phyloP scores from a whole-genome alignment of 192 early-diverging fungal genomes.

The Coemansia nantahalensis region DNA sequence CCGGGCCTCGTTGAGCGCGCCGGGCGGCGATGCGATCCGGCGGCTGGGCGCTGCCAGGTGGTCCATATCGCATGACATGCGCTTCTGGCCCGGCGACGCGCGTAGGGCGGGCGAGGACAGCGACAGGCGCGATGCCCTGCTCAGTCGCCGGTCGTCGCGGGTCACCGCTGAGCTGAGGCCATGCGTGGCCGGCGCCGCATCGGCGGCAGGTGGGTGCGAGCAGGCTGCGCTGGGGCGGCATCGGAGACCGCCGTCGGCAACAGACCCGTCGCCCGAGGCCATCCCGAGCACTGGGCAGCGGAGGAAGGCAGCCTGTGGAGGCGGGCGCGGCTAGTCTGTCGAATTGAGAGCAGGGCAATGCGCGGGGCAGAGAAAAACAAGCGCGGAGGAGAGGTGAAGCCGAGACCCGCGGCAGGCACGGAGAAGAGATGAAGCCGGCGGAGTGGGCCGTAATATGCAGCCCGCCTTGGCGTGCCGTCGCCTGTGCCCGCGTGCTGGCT shows the following conservation, averaged over 20 bases:
- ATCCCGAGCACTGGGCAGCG: too few relatives aligned
- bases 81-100: constrained; percentile 8
- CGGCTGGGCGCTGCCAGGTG: background rate
- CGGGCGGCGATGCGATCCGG: background rate
- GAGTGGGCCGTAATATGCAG: too few relatives aligned
- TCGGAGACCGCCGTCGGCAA: background rate
- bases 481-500: too few relatives aligned
- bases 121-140: constrained; percentile 10
- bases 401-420: too few relatives aligned
- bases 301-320: too few relatives aligned
- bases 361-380: too few relatives aligned
- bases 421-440: too few relatives aligned
- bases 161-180: background rate
- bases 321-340: too few relatives aligned
- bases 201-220: background rate
- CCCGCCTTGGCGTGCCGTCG: too few relatives aligned
- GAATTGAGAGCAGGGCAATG: too few relatives aligned
- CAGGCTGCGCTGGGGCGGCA: background rate
- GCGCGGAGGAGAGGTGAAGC: too few relatives aligned
- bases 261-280: too few relatives aligned
- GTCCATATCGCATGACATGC: constrained; percentile 1
- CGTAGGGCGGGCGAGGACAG: constrained; percentile 23
- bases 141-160: background rate
- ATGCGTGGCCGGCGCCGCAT: background rate
- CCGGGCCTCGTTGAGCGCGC: background rate